These are phyloP conservation scores for Pythium aphanidermatum DNA, from an alignment of 352 stramenopile genomes.

Conservation along the genomic window DNA sequence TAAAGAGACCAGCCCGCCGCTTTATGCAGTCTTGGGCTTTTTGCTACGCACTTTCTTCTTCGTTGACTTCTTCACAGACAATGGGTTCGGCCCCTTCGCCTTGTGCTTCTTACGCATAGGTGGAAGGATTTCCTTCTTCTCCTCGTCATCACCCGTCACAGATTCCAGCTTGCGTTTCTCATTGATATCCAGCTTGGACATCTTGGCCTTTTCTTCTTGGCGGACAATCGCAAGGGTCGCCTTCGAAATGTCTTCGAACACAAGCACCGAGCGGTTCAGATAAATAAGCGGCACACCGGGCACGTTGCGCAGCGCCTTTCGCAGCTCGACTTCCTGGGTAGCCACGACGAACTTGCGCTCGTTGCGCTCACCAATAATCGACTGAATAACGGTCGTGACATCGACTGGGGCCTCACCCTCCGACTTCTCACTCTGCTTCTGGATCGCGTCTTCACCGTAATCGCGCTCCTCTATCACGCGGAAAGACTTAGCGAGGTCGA, in stretches of 20 bases:
- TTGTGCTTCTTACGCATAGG: conserved; percentile 36
- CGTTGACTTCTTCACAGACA: conserved; percentile 66
- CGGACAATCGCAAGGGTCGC: conserved; percentile 76
- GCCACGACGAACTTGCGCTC: conserved; percentile 78
- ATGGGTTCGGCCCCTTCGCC: conserved; percentile 68
- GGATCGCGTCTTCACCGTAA: conserved; percentile 17
- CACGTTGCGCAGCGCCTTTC: conserved; percentile 57
- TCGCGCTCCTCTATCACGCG: conserved; percentile 43
- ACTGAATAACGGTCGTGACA: conserved; percentile 47
- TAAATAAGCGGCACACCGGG: conserved; percentile 81
- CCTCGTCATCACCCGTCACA: conserved; percentile 19
- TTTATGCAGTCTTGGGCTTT: conserved; percentile 50
- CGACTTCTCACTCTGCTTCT: conserved; percentile 5
- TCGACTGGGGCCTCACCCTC: conserved; percentile 26
- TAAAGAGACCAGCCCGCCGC: too few relatives aligned
- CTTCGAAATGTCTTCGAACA: conserved; percentile 81
- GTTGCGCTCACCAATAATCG: conserved; percentile 65
- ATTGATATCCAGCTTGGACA: conserved; percentile 57
- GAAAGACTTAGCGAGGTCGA: conserved; percentile 63
- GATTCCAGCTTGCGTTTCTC: conserved; percentile 74
- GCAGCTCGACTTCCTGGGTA: conserved; percentile 80
- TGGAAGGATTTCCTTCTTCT: conserved; percentile 14
- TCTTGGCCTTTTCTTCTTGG: conserved; percentile 68
- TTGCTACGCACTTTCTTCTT: conserved; percentile 80
- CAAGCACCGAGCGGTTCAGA: conserved; percentile 80